phyloP scores from a whole-genome alignment of 1,284 basidiomycete species.

The Fistulinella staudtii region DNA sequence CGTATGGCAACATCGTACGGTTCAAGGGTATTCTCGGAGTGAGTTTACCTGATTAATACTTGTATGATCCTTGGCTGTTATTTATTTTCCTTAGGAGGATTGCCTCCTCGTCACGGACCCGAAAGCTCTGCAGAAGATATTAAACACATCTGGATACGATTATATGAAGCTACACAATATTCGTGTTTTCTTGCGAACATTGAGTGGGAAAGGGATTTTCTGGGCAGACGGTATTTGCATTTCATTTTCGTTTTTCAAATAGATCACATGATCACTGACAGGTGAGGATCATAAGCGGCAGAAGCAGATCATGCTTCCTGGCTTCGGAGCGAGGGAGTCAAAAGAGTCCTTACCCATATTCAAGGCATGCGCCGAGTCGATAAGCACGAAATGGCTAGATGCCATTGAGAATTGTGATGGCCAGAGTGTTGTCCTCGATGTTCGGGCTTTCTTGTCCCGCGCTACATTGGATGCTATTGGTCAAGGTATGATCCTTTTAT shows the following conservation, averaged over 20 bases:
- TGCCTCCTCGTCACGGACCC: slow-evolving; percentile 35
- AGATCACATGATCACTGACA: slow-evolving; percentile 12
- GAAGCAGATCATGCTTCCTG: slow-evolving; percentile 40
- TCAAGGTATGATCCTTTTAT: slow-evolving; percentile 32
- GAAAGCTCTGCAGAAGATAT: slow-evolving; percentile 42
- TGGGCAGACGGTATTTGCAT: slow-evolving; percentile 38
- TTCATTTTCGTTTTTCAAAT: not conserved
- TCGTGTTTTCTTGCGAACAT: slow-evolving; percentile 27
- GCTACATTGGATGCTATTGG: slow-evolving; percentile 44
- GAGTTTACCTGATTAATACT: not conserved
- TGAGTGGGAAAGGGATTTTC: slow-evolving; percentile 35
- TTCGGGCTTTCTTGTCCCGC: slow-evolving; percentile 36
- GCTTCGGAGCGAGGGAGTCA: slow-evolving; percentile 37
- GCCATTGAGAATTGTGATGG: slow-evolving; percentile 24
- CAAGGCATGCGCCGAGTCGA: slow-evolving; percentile 17
- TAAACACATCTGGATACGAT: slow-evolving; percentile 36
- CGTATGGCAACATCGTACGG: slow-evolving; percentile 23
- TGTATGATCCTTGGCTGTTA: too few species aligned
- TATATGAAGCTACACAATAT: slow-evolving; percentile 35
- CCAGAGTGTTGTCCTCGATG: slow-evolving; percentile 36
- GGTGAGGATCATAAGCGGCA: slow-evolving; percentile 44
- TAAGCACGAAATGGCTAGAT: slow-evolving; percentile 41
- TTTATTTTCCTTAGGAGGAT: slow-evolving; percentile 27
- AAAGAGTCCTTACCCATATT: slow-evolving; percentile 38
- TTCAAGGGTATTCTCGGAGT: not conserved